Evolutionary conservation across 1,139 yeast genomes (phyloP), one percentile per base, ranked within the genome.

Genomic region (Taphrina communis): DNA sequence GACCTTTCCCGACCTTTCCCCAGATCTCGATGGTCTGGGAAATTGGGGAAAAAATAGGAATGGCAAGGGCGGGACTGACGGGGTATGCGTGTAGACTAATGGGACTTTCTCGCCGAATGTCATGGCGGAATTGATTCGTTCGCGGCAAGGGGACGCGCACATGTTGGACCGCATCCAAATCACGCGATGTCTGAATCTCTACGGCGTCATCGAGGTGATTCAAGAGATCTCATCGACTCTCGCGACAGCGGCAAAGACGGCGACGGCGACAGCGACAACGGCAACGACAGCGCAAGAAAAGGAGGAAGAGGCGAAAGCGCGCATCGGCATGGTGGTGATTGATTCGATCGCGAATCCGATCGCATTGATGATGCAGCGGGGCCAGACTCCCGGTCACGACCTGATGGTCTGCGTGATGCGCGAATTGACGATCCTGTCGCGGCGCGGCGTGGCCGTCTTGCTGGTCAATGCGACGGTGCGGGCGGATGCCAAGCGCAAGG

Each of bases 281-380:
- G 6, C 1, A 35, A 55, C 1, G 7, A 55, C 2, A 11, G 5
- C 14, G 9, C n/a, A 14, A 12, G 17, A 35, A 7, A 36, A 1
- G 21, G 42, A 14, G 42, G 44, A 12, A 12, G 17, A 41, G 58
- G 51, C 35, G 17, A n/a, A 39, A 0, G 48, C 31, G 12, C 17
- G 66, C 52, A 63, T 63, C 11, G 71, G 70, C n/a, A 36, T 68
- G 36, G 52, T 68, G 44, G 36, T 68, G 44, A 56, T 68, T 25
- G 66, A 61, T 61, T 53, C 57, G 53, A 68, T 68, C 59, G 39
- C 70, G 19, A 68, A 62, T 39, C 70, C 70, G n/a, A 35, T 68
- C 21, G 55, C 65, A 14, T 39, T 55, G 31, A 39, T 68, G 57
- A 68, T 68, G 59, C 70, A 68, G 17, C 50, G 52, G 17, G 65